Percentiles rank a stretch among this genome's conserved stretches.
Evolutionary conservation across 176 grass and related monocot genomes (phyloP).

Genomic region (sorghum (Sorghum bicolor)): DNA sequence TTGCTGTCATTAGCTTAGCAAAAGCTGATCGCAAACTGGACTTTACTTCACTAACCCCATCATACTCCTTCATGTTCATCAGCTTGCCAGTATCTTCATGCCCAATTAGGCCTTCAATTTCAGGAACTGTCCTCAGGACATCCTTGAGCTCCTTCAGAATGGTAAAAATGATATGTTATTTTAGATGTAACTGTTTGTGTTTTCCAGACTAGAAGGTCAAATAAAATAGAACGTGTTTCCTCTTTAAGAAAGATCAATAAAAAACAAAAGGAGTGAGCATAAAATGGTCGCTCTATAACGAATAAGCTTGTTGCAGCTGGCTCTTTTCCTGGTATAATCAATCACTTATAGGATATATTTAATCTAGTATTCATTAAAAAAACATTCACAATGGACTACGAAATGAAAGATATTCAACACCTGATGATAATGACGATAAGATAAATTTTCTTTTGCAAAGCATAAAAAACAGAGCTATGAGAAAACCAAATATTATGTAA

Average conservation of each 20-base stretch:
- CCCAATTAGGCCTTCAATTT: slow-evolving; percentile 56
- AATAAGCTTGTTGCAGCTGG: not conserved
- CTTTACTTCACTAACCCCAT: slow-evolving; percentile 45
- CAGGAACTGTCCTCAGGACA: slow-evolving; percentile 69
- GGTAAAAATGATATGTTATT: slow-evolving; percentile 6
- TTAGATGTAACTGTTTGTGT: not conserved
- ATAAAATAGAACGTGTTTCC: not conserved
- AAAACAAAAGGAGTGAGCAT: not conserved
- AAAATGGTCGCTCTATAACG: not conserved
- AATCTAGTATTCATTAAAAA: not conserved
- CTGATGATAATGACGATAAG: not conserved
- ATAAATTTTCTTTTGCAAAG: not conserved
- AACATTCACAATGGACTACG: not conserved
- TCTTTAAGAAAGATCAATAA: not conserved
- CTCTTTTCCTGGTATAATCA: not conserved
- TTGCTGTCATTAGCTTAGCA: slow-evolving; percentile 70
- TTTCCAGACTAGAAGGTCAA: not conserved
- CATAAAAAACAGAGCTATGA: not conserved
- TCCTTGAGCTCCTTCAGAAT: slow-evolving; percentile 72
- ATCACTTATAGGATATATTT: not conserved
- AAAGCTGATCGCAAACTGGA: slow-evolving; percentile 53
- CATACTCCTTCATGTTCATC: slow-evolving; percentile 36
- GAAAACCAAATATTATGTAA: slow-evolving; percentile 18
- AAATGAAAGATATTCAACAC: slow-evolving; percentile 5
- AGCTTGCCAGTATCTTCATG: slow-evolving; percentile 49